phyloP scores from a whole-genome alignment of 2,329 filamentous ascomycete species.

The Diplodia sapinea region DNA sequence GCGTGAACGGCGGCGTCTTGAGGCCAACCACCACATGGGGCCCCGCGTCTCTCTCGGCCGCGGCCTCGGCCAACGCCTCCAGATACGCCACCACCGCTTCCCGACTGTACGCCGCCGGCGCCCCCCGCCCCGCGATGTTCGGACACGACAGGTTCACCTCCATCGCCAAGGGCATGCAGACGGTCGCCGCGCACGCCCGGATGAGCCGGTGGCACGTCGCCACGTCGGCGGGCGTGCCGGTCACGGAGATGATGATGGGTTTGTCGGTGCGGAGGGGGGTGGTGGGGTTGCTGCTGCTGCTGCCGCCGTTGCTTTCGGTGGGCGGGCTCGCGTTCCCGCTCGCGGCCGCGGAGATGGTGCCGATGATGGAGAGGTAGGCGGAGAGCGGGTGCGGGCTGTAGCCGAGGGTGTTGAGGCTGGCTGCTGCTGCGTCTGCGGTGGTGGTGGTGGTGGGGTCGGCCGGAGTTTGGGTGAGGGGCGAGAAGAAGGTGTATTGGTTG shows the following conservation, averaged over 20 bases:
- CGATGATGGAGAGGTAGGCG: slow-evolving; percentile 64
- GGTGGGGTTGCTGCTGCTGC: too few relatives aligned
- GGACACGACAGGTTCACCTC: slow-evolving; percentile 82
- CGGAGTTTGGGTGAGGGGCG: too few relatives aligned
- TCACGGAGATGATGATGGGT: slow-evolving; percentile 73
- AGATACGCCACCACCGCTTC: slow-evolving; percentile 63
- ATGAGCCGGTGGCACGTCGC: slow-evolving; percentile 62
- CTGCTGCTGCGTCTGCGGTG: slow-evolving; percentile 34
- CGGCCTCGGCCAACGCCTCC: slow-evolving; percentile 53
- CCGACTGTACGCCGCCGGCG: slow-evolving; percentile 72
- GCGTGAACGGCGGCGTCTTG: slow-evolving; percentile 79
- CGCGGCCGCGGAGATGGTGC: slow-evolving; percentile 50
- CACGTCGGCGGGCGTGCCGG: slow-evolving; percentile 66
- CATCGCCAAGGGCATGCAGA: slow-evolving; percentile 63
- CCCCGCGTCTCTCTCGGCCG: slow-evolving; percentile 32
- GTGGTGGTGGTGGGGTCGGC: too few relatives aligned
- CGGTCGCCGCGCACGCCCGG: slow-evolving; percentile 42
- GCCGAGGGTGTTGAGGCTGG: slow-evolving; percentile 70
- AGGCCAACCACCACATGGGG: slow-evolving; percentile 62
- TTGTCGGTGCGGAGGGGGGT: slow-evolving; percentile 53
- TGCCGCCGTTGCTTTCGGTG: too few relatives aligned
- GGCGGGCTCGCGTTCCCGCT: neutral
- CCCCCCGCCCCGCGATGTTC: slow-evolving; percentile 71
- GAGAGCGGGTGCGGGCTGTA: slow-evolving; percentile 70
- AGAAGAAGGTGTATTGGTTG: slow-evolving; percentile 73